Base-by-base conservation (phyloP, 352 stramenopile species). In the Globisporangium middletonii region DNA sequence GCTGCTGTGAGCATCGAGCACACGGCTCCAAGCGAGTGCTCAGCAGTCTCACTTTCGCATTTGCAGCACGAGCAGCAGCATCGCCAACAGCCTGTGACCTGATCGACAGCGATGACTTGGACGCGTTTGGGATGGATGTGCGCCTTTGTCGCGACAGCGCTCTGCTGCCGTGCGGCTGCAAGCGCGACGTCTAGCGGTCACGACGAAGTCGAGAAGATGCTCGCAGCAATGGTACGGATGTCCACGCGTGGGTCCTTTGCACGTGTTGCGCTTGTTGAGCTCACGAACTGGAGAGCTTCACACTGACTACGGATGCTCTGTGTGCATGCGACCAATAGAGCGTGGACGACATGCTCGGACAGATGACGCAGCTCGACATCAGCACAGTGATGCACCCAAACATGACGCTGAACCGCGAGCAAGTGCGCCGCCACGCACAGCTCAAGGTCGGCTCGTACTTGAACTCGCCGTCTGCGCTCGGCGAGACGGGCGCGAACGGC, bases 301-400 rank as follows among this genome's bases (percentile, higher is more conserved):
- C 16, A 45, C 41, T 45, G 2, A 46, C 41, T 38, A 1, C 33
- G 33, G 5, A 38, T 38, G 33, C 12, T 6, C 8, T 35, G 30
- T 38, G 33, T 38, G 33, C 33, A 45, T 45, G 41, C 41, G 35
- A 41, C 35, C 13, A 19, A 45, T 13, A 66, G 60, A 66, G 54
- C 28, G 18, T 72, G 11, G 58, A 75, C 8, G 72, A 78, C 18
- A 77, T 90, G 66, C 68, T 98, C 12, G 89, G 88, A 1, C 92
- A 98, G 60, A 96, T 98, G 88, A 80, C 84, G 13, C 92, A 98
- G 70, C 72, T 98, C 11, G 89, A 97, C 35, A 79, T 97, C 35
- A 84, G 75, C 59, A 75, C 81, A 6, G 76, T 97, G 19, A 50
- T 97, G 30, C 63, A 78, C 46, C 53, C 73, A 2, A 78, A 95